Evolutionary conservation across 2,329 filamentous ascomycete species (phyloP).

Genomic region (Penicillium sp.): DNA sequence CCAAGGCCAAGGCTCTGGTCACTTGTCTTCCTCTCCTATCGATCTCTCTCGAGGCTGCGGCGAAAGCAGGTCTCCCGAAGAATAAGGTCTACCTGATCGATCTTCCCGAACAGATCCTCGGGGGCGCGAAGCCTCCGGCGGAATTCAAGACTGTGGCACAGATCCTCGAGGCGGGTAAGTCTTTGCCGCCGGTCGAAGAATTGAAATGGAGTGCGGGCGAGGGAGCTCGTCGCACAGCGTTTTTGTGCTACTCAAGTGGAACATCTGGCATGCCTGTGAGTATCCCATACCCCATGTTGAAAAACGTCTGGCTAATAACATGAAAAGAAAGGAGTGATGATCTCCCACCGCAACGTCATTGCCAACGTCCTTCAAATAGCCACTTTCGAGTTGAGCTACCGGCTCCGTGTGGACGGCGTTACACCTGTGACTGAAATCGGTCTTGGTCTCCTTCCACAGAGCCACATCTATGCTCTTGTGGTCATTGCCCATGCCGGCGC

Average conservation of each 20-base stretch:
- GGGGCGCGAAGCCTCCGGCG: conserved; percentile 42
- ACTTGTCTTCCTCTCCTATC: conserved; percentile 66
- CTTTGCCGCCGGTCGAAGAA: conserved; percentile 39
- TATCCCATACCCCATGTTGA: background rate
- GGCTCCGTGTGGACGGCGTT: conserved; percentile 7
- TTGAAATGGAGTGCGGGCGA: conserved; percentile 43
- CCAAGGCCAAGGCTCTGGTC: conserved; percentile 66
- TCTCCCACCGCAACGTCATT: conserved; percentile 75
- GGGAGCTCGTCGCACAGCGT: conserved; percentile 61
- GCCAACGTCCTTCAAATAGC: conserved; percentile 66
- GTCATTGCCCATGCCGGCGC: conserved; percentile 63
- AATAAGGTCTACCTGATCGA: conserved; percentile 67
- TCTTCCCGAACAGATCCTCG: conserved; percentile 55
- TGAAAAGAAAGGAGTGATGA: conserved; percentile 73
- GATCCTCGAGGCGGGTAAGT: conserved; percentile 58
- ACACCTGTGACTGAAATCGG: conserved; percentile 45
- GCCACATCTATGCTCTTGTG: conserved; percentile 76
- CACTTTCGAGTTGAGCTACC: conserved; percentile 47
- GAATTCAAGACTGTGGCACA: conserved; percentile 63
- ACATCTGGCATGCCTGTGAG: conserved; percentile 72
- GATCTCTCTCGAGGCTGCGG: conserved; percentile 61
- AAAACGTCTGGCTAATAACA: background rate
- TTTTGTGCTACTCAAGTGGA: conserved; percentile 75
- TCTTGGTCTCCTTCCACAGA: conserved; percentile 72
- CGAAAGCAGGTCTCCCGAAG: conserved; percentile 59